phyloP scores from a whole-genome alignment of 352 stramenopile species.

The Globisporangium yorkense region DNA sequence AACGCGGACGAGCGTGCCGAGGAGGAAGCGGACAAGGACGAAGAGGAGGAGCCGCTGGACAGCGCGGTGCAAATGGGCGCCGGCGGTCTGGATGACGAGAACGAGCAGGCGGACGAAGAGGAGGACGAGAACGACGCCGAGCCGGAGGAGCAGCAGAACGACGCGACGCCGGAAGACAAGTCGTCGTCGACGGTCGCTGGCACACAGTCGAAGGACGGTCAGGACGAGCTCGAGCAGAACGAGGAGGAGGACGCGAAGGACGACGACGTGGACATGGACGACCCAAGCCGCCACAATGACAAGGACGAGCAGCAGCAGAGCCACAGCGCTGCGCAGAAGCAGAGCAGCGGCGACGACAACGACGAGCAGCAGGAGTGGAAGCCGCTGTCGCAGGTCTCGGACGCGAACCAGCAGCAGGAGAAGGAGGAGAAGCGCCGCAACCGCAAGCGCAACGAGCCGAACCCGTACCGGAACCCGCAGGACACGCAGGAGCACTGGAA shows the following conservation, averaged over 20 bases:
- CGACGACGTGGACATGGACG: slow-evolving; percentile 29
- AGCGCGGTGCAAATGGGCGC: slow-evolving; percentile 63
- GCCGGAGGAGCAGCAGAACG: slow-evolving; percentile 41
- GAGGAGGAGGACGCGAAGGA: slow-evolving; percentile 21
- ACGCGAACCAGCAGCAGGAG: slow-evolving; percentile 28
- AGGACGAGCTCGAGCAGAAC: slow-evolving; percentile 63
- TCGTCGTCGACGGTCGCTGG: slow-evolving; percentile 54
- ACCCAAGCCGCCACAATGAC: slow-evolving; percentile 18
- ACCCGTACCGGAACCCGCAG: slow-evolving; percentile 94
- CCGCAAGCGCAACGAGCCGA: slow-evolving; percentile 79
- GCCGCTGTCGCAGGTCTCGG: slow-evolving; percentile 35
- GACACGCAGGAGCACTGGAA: slow-evolving; percentile 97
- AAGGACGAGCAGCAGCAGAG: slow-evolving; percentile 49
- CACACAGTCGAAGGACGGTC: slow-evolving; percentile 79
- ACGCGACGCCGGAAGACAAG: slow-evolving; percentile 27
- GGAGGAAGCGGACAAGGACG: slow-evolving; percentile 53
- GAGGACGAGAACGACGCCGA: slow-evolving; percentile 60
- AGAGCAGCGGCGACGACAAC: slow-evolving; percentile 46
- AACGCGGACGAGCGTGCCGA: slow-evolving; percentile 33
- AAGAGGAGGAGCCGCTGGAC: slow-evolving; percentile 67
- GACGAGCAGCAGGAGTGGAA: slow-evolving; percentile 57
- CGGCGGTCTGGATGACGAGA: slow-evolving; percentile 69
- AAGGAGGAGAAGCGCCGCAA: slow-evolving; percentile 75
- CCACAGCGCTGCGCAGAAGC: slow-evolving; percentile 43
- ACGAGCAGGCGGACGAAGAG: slow-evolving; percentile 57